Evolutionary conservation across 495 filamentous ascomycete species (phyloP), one percentile per base, ranked within the genome.

Genomic region (Pseudoneurospora amorphoporcata): DNA sequence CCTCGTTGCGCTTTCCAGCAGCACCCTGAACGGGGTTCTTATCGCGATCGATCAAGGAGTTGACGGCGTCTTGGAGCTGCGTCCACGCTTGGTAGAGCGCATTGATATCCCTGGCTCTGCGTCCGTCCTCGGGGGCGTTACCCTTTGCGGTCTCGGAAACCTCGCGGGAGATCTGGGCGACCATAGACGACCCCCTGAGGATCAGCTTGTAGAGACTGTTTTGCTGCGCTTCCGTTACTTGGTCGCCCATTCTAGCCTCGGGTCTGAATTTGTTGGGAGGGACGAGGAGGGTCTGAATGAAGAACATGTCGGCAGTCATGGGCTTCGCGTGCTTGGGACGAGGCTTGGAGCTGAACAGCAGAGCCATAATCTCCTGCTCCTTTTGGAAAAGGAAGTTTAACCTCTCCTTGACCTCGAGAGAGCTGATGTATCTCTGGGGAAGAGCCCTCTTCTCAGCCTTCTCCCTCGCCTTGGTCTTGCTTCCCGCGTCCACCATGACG

Each of bases 181-280:
- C 89, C 29, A 81, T 82, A 7, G 92, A 87, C 72, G 89, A 92
- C 5, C 86, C 84, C 72, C 88, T 89, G 39, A 99, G 79, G 70
- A 99, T 92, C 70, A 87, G 83, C 76, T 92, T 94, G 81, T 97
- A 95, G 0, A 92, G 86, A 1, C 85, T 88, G 81, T 99, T 99
- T 78, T 95, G 91, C 72, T 91, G 87, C 1, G 92, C 88, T 81
- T 99, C 96, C 58, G 92, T 87, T 71, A 98, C 90, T 43, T 91
- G 89, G 45, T 91, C 87, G 68, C 92, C 92, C 58, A 92, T 91
- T 39, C 87, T 85, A n/a, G 93, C 89, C 73, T 94, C 94, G 32
- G 94, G 94, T n/a, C 96, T 90, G 79, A 91, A 98, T 76, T 90
- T 92, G 78, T 95, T 98, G 0, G 96, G 95, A 17, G 96, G 94